A percentile compares a stretch with the other conserved stretches of the same genome.
Conservation (phyloP, 805 yeast genomes). For the Soucietia sequanensis region DNA sequence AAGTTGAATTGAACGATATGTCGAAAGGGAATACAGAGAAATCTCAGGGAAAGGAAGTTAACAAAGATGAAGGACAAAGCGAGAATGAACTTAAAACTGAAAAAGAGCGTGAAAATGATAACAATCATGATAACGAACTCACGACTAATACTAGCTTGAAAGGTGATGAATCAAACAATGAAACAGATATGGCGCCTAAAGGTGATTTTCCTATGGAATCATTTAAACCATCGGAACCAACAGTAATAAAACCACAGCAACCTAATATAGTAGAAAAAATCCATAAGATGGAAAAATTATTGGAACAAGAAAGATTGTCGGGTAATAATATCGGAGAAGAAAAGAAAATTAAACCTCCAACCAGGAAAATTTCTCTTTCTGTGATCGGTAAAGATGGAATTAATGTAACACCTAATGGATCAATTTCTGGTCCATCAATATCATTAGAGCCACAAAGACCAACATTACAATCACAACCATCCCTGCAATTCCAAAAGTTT, state of each 20-base stretch:
- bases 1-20: conserved; percentile 16
- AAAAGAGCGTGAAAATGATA: conserved; percentile 3
- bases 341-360: background rate
- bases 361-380: conserved; percentile 4
- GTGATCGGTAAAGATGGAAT: too few relatives aligned
- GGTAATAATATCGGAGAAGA: background rate
- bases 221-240: background rate
- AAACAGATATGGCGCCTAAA: background rate
- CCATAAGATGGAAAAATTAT: conserved; percentile 24
- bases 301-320: conserved; percentile 12
- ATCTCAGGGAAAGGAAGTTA: conserved; percentile 8
- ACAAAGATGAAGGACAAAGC: conserved; percentile 5
- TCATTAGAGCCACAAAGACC: conserved; percentile 32
- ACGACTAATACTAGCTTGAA: too few relatives aligned
- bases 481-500: too few relatives aligned
- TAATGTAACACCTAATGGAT: too few relatives aligned
- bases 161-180: background rate
- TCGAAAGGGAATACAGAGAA: conserved; percentile 7
- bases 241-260: too few relatives aligned
- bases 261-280: conserved; percentile 26
- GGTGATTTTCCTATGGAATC: background rate
- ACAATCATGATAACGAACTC: too few relatives aligned
- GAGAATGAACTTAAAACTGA: conserved; percentile 1
- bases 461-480: too few relatives aligned
- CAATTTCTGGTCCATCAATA: conserved; percentile 48